Evolutionary conservation across 306 rosid genomes (phyloP).

Genomic region (Pueraria montana): DNA sequence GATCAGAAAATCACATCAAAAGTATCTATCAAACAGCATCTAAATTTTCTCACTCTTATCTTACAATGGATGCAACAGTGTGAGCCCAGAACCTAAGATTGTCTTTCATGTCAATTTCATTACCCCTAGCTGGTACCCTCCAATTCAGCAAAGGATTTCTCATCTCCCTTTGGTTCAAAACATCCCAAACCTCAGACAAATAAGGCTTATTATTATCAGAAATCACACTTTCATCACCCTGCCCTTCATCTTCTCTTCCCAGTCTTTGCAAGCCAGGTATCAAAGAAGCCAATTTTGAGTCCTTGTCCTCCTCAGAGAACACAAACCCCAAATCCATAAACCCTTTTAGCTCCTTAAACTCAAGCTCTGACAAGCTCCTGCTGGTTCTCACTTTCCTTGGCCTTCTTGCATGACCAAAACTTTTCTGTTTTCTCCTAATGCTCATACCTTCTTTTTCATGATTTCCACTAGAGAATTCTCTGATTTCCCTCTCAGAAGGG

Average conservation of each 20-base stretch:
- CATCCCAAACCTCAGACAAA: constrained; percentile 87
- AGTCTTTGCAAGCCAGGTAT: constrained; percentile 80
- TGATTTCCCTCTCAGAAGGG: constrained; percentile 60
- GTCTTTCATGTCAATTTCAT: constrained; percentile 70
- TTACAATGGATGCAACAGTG: constrained; percentile 76
- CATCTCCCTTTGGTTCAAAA: constrained; percentile 51
- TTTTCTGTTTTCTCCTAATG: constrained; percentile 20
- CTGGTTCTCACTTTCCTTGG: constrained; percentile 13
- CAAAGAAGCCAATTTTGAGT: constrained; percentile 65
- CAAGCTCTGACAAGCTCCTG: constrained; percentile 77
- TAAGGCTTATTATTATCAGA: constrained; percentile 61
- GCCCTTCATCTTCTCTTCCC: constrained; percentile 45
- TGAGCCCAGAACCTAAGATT: constrained; percentile 79
- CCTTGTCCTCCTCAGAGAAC: constrained; percentile 75
- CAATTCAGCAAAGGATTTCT: constrained; percentile 56
- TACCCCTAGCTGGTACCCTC: constrained; percentile 64
- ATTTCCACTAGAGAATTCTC: constrained; percentile 41
- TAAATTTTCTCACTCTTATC: constrained; percentile 37
- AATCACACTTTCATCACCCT: constrained; percentile 42
- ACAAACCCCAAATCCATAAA: constrained; percentile 95
- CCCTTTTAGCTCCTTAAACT: constrained; percentile 80
- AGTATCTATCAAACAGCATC: background rate
- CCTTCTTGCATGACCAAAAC: constrained; percentile 31
- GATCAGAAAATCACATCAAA: background rate
- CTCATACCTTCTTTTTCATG: constrained; percentile 1